Base-by-base conservation (phyloP, 768 basidiomycete species). In the Lactarius indigo region DNA sequence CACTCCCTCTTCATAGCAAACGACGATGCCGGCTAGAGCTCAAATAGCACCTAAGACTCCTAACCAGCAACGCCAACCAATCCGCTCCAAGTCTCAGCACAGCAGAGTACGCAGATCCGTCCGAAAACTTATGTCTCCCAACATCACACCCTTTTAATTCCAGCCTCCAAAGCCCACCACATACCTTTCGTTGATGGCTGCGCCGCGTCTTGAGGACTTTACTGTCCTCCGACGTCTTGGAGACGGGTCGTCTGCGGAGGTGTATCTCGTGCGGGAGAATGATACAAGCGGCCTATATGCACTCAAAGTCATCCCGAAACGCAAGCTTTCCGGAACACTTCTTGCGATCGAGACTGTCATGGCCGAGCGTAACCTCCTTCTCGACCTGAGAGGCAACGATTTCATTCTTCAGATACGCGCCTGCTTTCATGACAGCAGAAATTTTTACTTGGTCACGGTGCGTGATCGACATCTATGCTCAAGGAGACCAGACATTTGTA, bases 341-440 rank as follows among this genome's bases (percentile, higher is more conserved):
- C 39, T 59, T 1, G 42, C 31, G 41, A 20, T 64, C 10, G 62
- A 68, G 26, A 8, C 52, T 2, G 54, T 68, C n/a, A 44, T 68
- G 52, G 35, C 33, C 1, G 66, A 68, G 52, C 66, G 66, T 17
- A 59, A 68, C 41, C n/a, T 31, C 7, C 66, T 68, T 18, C 66
- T 68, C 26, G 66, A 68, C 33, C 31, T 68, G 59, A 62, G 58
- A 6, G 66, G 66, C 23, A 52, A 68, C 23, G 66, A 68, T n/a
- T 68, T 68, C 54, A 50, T 68, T 26, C 66, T 68, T 12, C 66
- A 68, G 41, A 8, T 59, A 26, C 58, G 66, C 17, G 66, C 66
- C 2, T 64, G 66, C 63, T 68, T 68, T 60, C 60, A 68, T 18
- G 68, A 68, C 37, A 68, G 59, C 59, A 50, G 20, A 44, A 57